phyloP scores from a whole-genome alignment of 371 early-diverging fungal species.

The Mucor sp. region DNA sequence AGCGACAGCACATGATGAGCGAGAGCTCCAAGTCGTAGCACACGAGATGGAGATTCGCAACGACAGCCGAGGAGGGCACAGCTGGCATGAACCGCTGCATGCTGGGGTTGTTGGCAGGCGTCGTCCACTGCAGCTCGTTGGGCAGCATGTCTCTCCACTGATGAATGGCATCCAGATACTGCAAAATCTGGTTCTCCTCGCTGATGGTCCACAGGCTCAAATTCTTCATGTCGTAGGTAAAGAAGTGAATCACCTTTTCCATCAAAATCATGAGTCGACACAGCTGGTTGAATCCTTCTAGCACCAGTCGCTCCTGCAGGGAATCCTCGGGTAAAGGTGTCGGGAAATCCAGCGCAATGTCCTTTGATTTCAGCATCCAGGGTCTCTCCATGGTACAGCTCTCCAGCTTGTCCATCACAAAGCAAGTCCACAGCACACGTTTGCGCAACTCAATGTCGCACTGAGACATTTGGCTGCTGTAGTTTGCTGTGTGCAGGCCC shows the following conservation, averaged over 20 bases:
- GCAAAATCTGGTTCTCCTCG: constrained; percentile 41
- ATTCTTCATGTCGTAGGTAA: constrained; percentile 36
- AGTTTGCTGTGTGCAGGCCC: constrained; percentile 42
- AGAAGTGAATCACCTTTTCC: constrained; percentile 43
- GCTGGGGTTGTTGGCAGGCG: constrained; percentile 11
- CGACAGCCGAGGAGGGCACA: constrained; percentile 32
- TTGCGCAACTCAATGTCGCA: constrained; percentile 50
- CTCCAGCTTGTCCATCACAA: constrained; percentile 48
- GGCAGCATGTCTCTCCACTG: constrained; percentile 44
- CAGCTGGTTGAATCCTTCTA: constrained; percentile 43
- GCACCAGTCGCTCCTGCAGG: constrained; percentile 29
- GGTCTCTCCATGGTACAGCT: constrained; percentile 48
- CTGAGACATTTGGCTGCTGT: constrained; percentile 48
- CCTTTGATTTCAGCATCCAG: constrained; percentile 42
- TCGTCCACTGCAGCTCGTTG: constrained; percentile 34
- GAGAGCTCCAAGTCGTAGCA: constrained; percentile 46
- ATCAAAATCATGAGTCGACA: constrained; percentile 43
- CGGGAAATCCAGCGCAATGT: constrained; percentile 42
- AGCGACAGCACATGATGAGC: constrained; percentile 44
- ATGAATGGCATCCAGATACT: constrained; percentile 33
- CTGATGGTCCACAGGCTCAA: constrained; percentile 35
- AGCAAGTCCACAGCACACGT: constrained; percentile 56
- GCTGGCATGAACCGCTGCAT: constrained; percentile 13
- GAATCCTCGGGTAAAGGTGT: constrained; percentile 46
- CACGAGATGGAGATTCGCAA: constrained; percentile 39